Conservation (phyloP, 371 early-diverging fungal genomes). For the Saksenaea vasiformis region DNA sequence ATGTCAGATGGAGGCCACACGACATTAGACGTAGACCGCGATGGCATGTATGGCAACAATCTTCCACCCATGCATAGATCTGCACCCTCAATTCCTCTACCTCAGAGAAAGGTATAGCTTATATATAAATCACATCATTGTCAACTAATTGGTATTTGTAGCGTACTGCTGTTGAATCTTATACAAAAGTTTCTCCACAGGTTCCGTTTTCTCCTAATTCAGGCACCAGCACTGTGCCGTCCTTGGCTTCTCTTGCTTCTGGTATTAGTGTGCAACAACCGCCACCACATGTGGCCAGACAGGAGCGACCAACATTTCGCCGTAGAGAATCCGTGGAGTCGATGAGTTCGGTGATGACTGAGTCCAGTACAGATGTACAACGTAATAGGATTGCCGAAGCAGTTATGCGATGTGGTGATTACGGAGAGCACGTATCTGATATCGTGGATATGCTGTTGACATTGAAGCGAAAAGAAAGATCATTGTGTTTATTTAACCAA, state of each 20-base stretch:
- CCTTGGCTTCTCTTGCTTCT: constrained; percentile 42
- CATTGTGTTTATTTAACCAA: constrained; percentile 51
- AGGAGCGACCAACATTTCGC: constrained; percentile 32
- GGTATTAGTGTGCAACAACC: constrained; percentile 38
- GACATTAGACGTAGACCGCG: not conserved
- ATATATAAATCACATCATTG: not conserved
- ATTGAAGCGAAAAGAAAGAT: constrained; percentile 48
- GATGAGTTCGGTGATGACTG: constrained; percentile 46
- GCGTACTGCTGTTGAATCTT: constrained; percentile 17
- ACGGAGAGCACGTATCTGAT: constrained; percentile 32
- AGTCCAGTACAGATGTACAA: constrained; percentile 39
- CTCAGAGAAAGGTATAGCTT: constrained; percentile 34
- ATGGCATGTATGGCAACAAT: not conserved
- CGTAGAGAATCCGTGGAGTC: constrained; percentile 47
- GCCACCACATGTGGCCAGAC: not conserved
- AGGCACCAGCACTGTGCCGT: constrained; percentile 34
- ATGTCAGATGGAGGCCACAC: not conserved
- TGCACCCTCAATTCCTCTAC: constrained; percentile 18
- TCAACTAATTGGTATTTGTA: not conserved
- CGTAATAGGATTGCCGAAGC: constrained; percentile 43
- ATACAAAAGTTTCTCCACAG: constrained; percentile 27
- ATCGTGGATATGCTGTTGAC: constrained; percentile 56
- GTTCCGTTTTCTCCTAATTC: constrained; percentile 37
- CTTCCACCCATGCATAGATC: not conserved
- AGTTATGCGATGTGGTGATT: constrained; percentile 40